These are phyloP conservation scores for Sonneratia caseolaris DNA, from an alignment of 345 rosid genomes.

Conservation along the genomic window DNA sequence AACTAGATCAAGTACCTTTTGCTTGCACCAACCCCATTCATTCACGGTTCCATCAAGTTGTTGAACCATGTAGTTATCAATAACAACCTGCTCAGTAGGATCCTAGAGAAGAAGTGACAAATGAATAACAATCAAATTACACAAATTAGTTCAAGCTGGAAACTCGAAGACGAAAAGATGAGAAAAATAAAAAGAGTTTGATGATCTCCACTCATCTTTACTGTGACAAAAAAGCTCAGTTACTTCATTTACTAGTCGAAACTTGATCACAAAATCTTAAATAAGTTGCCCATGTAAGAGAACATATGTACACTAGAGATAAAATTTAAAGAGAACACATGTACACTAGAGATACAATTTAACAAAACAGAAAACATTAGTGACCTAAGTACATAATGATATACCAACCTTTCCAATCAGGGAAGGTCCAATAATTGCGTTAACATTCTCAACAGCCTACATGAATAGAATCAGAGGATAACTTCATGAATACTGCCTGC, in stretches of 20 bases:
- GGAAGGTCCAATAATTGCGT: slow-evolving; percentile 50
- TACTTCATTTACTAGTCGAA: background rate
- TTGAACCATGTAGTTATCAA: slow-evolving; percentile 57
- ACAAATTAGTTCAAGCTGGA: background rate
- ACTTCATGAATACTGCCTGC: background rate
- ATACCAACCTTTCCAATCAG: slow-evolving; percentile 52
- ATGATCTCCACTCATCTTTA: background rate
- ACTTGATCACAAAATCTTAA: background rate
- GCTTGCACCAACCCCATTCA: slow-evolving; percentile 85
- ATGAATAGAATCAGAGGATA: slow-evolving; percentile 1
- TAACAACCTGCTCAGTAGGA: slow-evolving; percentile 43
- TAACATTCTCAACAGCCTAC: slow-evolving; percentile 57
- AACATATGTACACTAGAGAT: background rate
- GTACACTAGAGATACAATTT: background rate
- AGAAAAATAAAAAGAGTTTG: background rate
- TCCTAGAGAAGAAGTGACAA: slow-evolving; percentile 26
- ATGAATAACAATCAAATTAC: background rate
- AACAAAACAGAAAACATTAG: background rate
- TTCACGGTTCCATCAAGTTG: slow-evolving; percentile 64
- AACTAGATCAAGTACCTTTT: slow-evolving; percentile 30
- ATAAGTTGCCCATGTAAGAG: background rate
- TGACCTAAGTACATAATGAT: background rate
- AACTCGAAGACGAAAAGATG: background rate
- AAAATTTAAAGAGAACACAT: background rate
- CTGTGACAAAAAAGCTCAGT: background rate